Percentiles rank a stretch among this genome's conserved stretches.
phyloP scores from a whole-genome alignment of 208 protist genomes.

The Trypanosoma boissoni region DNA sequence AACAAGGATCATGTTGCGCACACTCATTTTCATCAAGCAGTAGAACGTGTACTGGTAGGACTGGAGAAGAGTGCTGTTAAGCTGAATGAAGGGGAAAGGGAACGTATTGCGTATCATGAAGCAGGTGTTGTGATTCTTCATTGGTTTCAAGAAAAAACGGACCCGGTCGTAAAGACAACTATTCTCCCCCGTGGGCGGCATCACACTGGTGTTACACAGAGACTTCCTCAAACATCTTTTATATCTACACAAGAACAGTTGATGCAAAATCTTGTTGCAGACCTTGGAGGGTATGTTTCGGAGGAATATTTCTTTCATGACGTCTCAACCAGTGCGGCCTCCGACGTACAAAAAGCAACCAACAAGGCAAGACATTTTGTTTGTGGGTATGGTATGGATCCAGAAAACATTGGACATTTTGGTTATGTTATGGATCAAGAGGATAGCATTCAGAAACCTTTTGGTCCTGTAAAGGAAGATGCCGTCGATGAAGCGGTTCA shows the following conservation, averaged over 20 bases:
- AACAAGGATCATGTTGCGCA: constrained; percentile 59
- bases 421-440: constrained; percentile 70
- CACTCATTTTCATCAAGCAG: constrained; percentile 91
- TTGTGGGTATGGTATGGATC: constrained; percentile 88
- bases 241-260: constrained; percentile 78
- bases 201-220: constrained; percentile 73
- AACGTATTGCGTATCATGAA: constrained; percentile 93
- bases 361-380: constrained; percentile 77
- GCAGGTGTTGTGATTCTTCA: constrained; percentile 89
- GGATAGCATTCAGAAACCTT: constrained; percentile 91
- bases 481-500: constrained; percentile 91
- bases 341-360: constrained; percentile 90
- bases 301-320: constrained; percentile 96
- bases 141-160: constrained; percentile 89
- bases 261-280: constrained; percentile 53
- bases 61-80: constrained; percentile 92
- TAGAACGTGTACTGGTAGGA: constrained; percentile 95
- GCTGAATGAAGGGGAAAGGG: constrained; percentile 64
- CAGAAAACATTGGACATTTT: constrained; percentile 74
- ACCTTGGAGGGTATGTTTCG: constrained; percentile 91
- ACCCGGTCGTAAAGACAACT: constrained; percentile 93
- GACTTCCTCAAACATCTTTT: constrained; percentile 74
- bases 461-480: constrained; percentile 91
- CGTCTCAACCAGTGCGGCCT: constrained; percentile 81
- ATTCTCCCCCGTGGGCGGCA: constrained; percentile 78